Base-by-base conservation (phyloP, 768 basidiomycete species). In the Inosperma sp. region DNA sequence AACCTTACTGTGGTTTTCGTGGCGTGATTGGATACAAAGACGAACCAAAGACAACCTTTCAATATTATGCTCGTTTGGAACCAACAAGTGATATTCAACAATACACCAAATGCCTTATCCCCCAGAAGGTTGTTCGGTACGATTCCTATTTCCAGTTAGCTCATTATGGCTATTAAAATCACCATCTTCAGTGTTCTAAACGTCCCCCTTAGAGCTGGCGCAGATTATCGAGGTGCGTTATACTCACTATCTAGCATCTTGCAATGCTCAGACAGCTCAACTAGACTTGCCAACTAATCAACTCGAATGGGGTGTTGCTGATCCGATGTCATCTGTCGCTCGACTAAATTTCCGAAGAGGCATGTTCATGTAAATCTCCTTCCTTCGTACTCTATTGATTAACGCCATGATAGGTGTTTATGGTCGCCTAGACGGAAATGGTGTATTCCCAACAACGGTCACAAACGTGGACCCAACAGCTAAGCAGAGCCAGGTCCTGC, bases 381-480 rank as follows among this genome's bases (percentile, higher is more conserved):
- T 48, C 25, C 26, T 31, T 31, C 21, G 39, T 35, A 12, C 13
- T 7, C 26, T 16, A 16, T 19, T 27, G 25, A 37, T 5, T 49
- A 7, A 35, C 36, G 31, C 8, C 45, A 36, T 19, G 23, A 39
- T n/a, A 69, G 72, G 81, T 67, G 72, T 58, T 47, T 83, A 72
- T 54, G 83, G 81, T 5, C 78, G 88, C 7, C 68, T 89, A 12
- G 77, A 83, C 53, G 63, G 67, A 44, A 61, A 78, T 17, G 59
- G 60, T 7, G 80, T 75, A 59, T 91, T 91, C 59, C 78, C 77
- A 33, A 89, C 88, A 0, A 89, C 83, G 0, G 83, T 88, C 12
- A 88, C 86, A 0, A 89, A 91, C 51, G 74, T 91, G 33, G 81
- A 83, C 44, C 87, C 88, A 0, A 88, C 80, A 2, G 88, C 86